Evolutionary conservation across 305 asterid genomes (phyloP).

Genomic region (Solanum hybrid): DNA sequence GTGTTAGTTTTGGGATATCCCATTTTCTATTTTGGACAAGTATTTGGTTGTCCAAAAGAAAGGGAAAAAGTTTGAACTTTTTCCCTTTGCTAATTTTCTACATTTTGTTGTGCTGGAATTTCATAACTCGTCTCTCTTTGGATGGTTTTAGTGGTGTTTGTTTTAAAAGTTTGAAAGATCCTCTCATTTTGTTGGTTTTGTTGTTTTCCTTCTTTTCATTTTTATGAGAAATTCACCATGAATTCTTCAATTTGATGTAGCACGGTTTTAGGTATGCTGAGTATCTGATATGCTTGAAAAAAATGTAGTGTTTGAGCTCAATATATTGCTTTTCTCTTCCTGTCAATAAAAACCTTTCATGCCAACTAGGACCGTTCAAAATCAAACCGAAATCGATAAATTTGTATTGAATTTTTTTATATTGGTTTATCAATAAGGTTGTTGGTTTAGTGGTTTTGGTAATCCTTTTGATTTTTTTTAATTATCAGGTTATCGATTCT

Average conservation of each 20-base stretch:
- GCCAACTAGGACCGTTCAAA: background rate
- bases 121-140: background rate
- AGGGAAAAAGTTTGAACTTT: too few relatives aligned
- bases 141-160: background rate
- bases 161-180: background rate
- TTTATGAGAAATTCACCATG: background rate
- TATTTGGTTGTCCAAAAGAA: too few relatives aligned
- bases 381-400: too few relatives aligned
- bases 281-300: background rate
- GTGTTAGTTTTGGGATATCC: background rate
- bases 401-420: too few relatives aligned
- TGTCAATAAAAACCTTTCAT: too few relatives aligned
- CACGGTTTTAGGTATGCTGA: background rate
- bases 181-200: background rate
- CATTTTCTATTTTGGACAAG: background rate
- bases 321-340: background rate
- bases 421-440: too few relatives aligned
- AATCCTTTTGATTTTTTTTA: rapidly evolving
- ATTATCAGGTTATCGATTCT: too few relatives aligned
- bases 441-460: too few relatives aligned
- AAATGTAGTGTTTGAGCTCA: background rate
- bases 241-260: background rate
- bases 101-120: background rate
- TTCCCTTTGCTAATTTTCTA: background rate
- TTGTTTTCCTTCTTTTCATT: background rate